Conservation (phyloP, 805 yeast species). For the Yamadazyma olivae region DNA sequence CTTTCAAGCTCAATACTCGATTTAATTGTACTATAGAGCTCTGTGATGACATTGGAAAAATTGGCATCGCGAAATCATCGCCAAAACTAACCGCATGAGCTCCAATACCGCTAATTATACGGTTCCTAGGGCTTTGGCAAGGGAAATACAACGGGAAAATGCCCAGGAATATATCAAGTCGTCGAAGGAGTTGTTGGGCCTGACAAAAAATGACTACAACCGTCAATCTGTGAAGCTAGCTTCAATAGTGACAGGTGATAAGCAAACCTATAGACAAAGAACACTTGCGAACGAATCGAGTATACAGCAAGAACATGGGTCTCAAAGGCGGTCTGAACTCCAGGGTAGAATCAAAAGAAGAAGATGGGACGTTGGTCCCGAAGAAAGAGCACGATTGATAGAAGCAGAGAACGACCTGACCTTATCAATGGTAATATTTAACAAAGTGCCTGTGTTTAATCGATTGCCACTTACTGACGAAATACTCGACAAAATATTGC, state of each 20-base stretch:
- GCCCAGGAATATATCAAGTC: slow-evolving; percentile 15
- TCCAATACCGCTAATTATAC: slow-evolving; percentile 22
- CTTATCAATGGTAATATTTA: not conserved
- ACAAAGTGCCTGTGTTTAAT: slow-evolving; percentile 23
- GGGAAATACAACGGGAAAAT: slow-evolving; percentile 22
- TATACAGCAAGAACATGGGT: not conserved
- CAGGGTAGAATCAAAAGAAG: slow-evolving; percentile 31
- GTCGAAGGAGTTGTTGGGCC: slow-evolving; percentile 15
- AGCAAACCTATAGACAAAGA: slow-evolving; percentile 24
- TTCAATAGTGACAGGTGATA: slow-evolving; percentile 22
- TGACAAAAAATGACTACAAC: slow-evolving; percentile 23
- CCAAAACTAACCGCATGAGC: slow-evolving; percentile 1
- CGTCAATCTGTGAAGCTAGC: slow-evolving; percentile 23
- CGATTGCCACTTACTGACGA: slow-evolving; percentile 41
- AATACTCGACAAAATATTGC: slow-evolving; percentile 47
- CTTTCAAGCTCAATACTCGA: slow-evolving; percentile 67
- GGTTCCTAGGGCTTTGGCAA: slow-evolving; percentile 26
- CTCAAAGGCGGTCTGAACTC: slow-evolving; percentile 1
- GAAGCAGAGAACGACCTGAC: slow-evolving; percentile 1
- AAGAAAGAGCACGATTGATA: slow-evolving; percentile 21
- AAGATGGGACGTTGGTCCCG: slow-evolving; percentile 46
- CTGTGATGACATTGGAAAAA: slow-evolving; percentile 30
- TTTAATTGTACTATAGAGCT: slow-evolving; percentile 52
- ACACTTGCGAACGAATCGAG: slow-evolving; percentile 10
- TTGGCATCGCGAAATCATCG: too few species aligned